A percentile compares a stretch with the other conserved stretches of the same genome.
Conservation (phyloP, 257 asterid genomes). For the Anisodus acutangulus region DNA sequence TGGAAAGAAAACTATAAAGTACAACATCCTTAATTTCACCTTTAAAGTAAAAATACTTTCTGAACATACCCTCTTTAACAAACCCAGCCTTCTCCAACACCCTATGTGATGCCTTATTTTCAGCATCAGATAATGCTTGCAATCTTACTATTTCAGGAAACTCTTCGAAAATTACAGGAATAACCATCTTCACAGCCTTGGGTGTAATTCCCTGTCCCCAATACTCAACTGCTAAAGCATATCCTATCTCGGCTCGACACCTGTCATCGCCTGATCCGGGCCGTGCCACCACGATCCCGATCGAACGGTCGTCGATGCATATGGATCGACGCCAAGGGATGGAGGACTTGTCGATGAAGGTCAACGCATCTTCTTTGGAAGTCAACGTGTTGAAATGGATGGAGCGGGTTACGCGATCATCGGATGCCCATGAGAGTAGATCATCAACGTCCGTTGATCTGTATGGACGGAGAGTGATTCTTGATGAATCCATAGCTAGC, state of each 20-base stretch:
- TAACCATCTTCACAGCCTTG: slow-evolving; percentile 46
- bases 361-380: slow-evolving; percentile 48
- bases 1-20: slow-evolving; percentile 47
- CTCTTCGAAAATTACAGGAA: slow-evolving; percentile 40
- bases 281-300: slow-evolving; percentile 41
- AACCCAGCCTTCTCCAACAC: slow-evolving; percentile 57
- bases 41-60: slow-evolving; percentile 49
- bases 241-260: slow-evolving; percentile 52
- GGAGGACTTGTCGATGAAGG: slow-evolving; percentile 47
- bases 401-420: slow-evolving; percentile 49
- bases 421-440: slow-evolving; percentile 57
- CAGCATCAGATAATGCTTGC: slow-evolving; percentile 43
- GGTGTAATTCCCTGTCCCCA: slow-evolving; percentile 58
- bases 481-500: slow-evolving; percentile 43
- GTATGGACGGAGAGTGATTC: slow-evolving; percentile 49
- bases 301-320: slow-evolving; percentile 50
- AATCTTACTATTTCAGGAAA: slow-evolving; percentile 48
- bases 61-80: slow-evolving; percentile 47
- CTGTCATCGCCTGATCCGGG: slow-evolving; percentile 49
- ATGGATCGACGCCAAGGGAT: slow-evolving; percentile 62
- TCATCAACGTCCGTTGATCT: slow-evolving; percentile 46
- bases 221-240: slow-evolving; percentile 43
- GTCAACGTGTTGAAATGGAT: slow-evolving; percentile 45
- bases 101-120: slow-evolving; percentile 53
- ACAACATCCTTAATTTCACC: slow-evolving; percentile 46